Conservation (phyloP, 1,284 basidiomycete species). For the Puccinia novopanici region DNA sequence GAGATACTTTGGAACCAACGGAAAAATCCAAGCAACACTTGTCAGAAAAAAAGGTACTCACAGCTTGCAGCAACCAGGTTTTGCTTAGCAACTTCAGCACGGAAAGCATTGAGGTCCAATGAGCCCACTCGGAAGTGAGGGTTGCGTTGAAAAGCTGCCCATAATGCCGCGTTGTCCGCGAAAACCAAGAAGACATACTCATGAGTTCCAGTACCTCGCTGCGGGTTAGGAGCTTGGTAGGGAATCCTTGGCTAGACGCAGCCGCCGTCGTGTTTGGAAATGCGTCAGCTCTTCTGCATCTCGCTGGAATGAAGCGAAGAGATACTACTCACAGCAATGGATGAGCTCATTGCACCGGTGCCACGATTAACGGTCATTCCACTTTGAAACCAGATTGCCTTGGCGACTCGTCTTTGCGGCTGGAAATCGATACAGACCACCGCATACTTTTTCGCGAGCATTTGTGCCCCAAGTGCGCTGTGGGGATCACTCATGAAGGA, state of each 20-base stretch:
- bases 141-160: not conserved
- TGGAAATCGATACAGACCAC: conserved; percentile 30
- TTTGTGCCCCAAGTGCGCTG: not conserved
- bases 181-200: conserved; percentile 31
- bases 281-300: not conserved
- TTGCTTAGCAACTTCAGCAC: not conserved
- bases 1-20: not conserved
- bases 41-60: not conserved
- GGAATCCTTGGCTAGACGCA: conserved; percentile 7
- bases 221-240: conserved; percentile 27
- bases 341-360: conserved; percentile 1
- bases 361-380: conserved; percentile 11
- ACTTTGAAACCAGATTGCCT: conserved; percentile 24
- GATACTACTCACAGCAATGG: not conserved
- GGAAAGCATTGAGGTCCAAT: conserved; percentile 2
- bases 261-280: not conserved
- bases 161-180: conserved; percentile 11
- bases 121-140: not conserved
- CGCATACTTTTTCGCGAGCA: conserved; percentile 9
- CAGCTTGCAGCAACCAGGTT: conserved; percentile 28
- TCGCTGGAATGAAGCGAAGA: not conserved
- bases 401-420: not conserved
- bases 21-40: not conserved
- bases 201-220: conserved; percentile 31
- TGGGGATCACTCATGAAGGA: conserved; percentile 2